Evolutionary conservation across 257 asterid genomes (phyloP).

Genomic region (Handroanthus guayacan): DNA sequence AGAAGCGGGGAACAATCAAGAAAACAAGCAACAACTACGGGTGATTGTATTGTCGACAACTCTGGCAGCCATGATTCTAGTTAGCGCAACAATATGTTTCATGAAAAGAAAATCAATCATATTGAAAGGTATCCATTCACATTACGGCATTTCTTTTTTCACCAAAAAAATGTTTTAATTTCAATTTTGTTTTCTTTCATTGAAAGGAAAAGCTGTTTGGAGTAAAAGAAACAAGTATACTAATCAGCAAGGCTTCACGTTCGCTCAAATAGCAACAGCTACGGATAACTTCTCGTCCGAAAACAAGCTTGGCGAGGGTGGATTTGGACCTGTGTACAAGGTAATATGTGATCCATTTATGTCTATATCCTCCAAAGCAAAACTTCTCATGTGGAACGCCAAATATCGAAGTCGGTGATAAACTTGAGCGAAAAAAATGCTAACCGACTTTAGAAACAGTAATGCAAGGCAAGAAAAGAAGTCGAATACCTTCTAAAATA

Average conservation of each 20-base stretch:
- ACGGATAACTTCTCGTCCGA: constrained; percentile 40
- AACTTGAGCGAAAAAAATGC: background rate
- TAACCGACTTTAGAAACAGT: too few species aligned
- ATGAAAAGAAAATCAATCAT: constrained; percentile 26
- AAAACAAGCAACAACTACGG: constrained; percentile 15
- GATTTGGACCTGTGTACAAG: constrained; percentile 54
- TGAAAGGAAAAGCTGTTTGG: constrained; percentile 18
- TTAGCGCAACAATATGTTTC: constrained; percentile 32
- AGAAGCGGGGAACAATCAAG: constrained; percentile 29
- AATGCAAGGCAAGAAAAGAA: background rate
- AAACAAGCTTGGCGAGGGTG: constrained; percentile 50
- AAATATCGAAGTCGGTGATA: background rate
- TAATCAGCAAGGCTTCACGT: constrained; percentile 36
- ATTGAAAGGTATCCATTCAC: constrained; percentile 32
- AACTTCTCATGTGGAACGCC: background rate
- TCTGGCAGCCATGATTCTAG: constrained; percentile 32
- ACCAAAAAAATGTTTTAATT: background rate
- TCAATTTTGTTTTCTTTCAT: constrained; percentile 18
- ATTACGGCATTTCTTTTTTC: constrained; percentile 4
- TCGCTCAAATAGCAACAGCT: constrained; percentile 36
- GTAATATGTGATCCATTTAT: constrained; percentile 24
- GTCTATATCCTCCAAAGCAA: background rate
- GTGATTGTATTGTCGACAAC: constrained; percentile 29
- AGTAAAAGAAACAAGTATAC: constrained; percentile 14
- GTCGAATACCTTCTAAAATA: background rate